Percentiles rank a stretch among this genome's conserved stretches.
Conservation (phyloP, 805 yeast genomes). For the Saturnispora halmiae region DNA sequence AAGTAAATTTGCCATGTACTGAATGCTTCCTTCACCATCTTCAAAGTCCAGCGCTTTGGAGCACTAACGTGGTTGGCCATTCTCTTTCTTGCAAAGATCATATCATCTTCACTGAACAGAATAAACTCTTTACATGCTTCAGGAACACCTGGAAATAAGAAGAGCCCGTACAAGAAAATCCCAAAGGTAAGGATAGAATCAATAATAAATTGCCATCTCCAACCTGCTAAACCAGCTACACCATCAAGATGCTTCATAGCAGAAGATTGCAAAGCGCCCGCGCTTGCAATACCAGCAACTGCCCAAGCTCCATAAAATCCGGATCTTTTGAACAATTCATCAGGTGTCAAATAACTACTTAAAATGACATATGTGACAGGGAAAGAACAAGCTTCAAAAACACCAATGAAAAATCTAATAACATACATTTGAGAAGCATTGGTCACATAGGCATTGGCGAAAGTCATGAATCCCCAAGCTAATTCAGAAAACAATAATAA, state of each 20-base stretch:
- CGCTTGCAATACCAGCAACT: constrained; percentile 39
- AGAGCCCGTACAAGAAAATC: constrained; percentile 48
- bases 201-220: constrained; percentile 69
- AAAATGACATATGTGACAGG: constrained; percentile 47
- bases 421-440: constrained; percentile 43
- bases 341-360: constrained; percentile 12
- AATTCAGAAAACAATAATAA: constrained; percentile 50
- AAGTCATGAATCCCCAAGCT: constrained; percentile 24
- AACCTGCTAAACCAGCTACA: constrained; percentile 44
- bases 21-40: constrained; percentile 35
- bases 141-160: constrained; percentile 50
- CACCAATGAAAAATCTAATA: constrained; percentile 51
- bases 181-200: constrained; percentile 53
- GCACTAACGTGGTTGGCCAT: constrained; percentile 26
- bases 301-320: constrained; percentile 17
- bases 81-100: constrained; percentile 38
- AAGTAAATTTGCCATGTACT: constrained; percentile 33
- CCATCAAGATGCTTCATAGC: constrained; percentile 41
- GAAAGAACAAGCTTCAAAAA: constrained; percentile 53
- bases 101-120: constrained; percentile 33
- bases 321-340: constrained; percentile 14
- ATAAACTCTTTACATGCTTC: constrained; percentile 26
- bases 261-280: constrained; percentile 55
- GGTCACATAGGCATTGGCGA: constrained; percentile 33
- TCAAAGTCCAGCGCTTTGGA: constrained; percentile 35